Conservation (phyloP, 2,329 filamentous ascomycete genomes). For the Colletotrichum sp. region DNA sequence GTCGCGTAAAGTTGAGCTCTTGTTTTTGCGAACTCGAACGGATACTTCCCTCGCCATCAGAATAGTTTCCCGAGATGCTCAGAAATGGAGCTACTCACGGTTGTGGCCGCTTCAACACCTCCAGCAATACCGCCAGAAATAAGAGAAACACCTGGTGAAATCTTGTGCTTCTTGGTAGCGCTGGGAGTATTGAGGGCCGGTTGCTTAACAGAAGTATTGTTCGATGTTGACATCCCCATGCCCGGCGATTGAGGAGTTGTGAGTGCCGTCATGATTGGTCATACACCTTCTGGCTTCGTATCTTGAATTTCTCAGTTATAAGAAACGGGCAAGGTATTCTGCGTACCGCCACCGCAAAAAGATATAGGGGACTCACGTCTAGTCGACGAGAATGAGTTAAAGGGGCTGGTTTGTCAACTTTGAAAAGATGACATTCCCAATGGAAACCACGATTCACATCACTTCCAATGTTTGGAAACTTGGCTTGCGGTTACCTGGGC, state of each 20-base stretch:
- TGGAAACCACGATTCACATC: not conserved
- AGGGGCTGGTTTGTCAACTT: not conserved
- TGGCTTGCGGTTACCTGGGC: not conserved
- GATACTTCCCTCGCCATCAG: constrained; percentile 49
- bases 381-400: not conserved
- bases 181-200: not conserved
- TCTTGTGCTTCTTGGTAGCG: constrained; percentile 23
- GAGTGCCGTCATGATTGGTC: not conserved
- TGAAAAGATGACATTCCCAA: not conserved
- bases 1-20: constrained; percentile 58
- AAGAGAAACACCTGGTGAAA: constrained; percentile 49
- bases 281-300: not conserved
- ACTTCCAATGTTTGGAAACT: not conserved
- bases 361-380: not conserved
- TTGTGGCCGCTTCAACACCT: constrained; percentile 56
- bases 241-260: not conserved
- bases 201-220: not conserved
- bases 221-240: not conserved
- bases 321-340: not conserved
- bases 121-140: constrained; percentile 57
- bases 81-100: constrained; percentile 32
- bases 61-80: too few species aligned
- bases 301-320: not conserved
- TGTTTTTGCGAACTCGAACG: constrained; percentile 73
- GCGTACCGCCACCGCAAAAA: not conserved